A percentile compares a stretch with the other conserved stretches of the same genome.
Evolutionary conservation across 129 eudicot genomes (phyloP).

Genomic region (Artemisia argyi): DNA sequence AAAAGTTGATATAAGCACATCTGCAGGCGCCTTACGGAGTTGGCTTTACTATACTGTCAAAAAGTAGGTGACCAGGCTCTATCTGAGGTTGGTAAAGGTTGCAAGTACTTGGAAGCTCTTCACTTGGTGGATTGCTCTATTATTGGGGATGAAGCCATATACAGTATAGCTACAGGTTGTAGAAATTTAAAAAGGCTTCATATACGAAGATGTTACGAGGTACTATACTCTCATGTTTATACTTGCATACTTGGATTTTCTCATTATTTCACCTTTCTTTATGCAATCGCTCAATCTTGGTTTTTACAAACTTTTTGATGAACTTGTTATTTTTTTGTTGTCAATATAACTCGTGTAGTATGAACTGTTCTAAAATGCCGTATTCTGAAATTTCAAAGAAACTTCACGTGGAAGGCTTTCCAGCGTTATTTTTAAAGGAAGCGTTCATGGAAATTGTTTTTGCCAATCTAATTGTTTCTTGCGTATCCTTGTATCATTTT

Average conservation of each 20-base stretch:
- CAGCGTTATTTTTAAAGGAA: not conserved
- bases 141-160: conserved; percentile 83
- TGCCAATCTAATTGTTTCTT: not conserved
- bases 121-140: conserved; percentile 86
- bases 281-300: not conserved
- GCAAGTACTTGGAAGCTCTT: conserved; percentile 84
- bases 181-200: conserved; percentile 72
- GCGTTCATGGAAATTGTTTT: not conserved
- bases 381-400: not conserved
- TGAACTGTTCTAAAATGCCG: not conserved
- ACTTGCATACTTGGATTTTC: no score
- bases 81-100: conserved; percentile 84
- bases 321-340: not conserved
- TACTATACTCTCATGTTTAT: conserved; percentile 13
- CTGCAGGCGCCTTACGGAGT: conserved; percentile 81
- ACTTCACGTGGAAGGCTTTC: not conserved
- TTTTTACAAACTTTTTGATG: not conserved
- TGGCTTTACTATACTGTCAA: conserved; percentile 85
- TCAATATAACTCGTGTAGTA: not conserved
- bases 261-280: not conserved
- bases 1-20: conserved; percentile 6
- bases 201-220: conserved; percentile 93
- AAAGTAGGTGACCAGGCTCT: conserved; percentile 67
- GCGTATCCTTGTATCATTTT: no score
- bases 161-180: conserved; percentile 81